These are phyloP conservation scores for Groenewaldozyma auringiensis DNA, from an alignment of 1,139 yeast species.

Conservation along the genomic window DNA sequence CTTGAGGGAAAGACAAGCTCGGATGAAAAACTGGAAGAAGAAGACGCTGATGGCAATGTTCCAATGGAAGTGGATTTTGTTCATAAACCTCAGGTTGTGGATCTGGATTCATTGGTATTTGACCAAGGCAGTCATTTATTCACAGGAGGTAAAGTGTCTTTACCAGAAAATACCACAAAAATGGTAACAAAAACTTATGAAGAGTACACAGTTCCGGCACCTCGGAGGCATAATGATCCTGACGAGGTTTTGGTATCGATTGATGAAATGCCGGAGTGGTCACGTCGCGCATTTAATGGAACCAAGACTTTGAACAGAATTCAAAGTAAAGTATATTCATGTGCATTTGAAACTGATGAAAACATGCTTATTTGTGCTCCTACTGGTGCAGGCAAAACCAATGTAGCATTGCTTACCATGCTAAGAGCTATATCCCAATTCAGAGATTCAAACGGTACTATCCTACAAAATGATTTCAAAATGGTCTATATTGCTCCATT, in stretches of 20 bases:
- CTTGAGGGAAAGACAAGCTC: constrained; percentile 22
- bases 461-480: constrained; percentile 55
- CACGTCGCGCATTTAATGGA: constrained; percentile 62
- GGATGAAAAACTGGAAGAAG: constrained; percentile 24
- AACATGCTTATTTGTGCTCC: constrained; percentile 90
- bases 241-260: constrained; percentile 52
- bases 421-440: constrained; percentile 53
- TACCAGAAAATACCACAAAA: constrained; percentile 81
- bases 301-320: constrained; percentile 60
- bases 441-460: constrained; percentile 37
- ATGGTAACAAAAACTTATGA: constrained; percentile 67
- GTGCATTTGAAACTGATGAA: constrained; percentile 62
- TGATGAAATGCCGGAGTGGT: constrained; percentile 70
- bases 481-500: constrained; percentile 89
- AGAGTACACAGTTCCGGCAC: constrained; percentile 83
- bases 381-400: constrained; percentile 98
- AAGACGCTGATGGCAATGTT: constrained; percentile 31
- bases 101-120: constrained; percentile 55
- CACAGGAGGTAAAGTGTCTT: constrained; percentile 56
- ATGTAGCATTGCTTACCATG: constrained; percentile 80
- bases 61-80: not conserved
- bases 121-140: constrained; percentile 67
- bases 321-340: constrained; percentile 75
- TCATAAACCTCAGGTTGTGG: constrained; percentile 47
- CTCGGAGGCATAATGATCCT: constrained; percentile 34